phyloP scores from a whole-genome alignment of 2,329 filamentous ascomycete genomes.

The Fusarium anguioides region DNA sequence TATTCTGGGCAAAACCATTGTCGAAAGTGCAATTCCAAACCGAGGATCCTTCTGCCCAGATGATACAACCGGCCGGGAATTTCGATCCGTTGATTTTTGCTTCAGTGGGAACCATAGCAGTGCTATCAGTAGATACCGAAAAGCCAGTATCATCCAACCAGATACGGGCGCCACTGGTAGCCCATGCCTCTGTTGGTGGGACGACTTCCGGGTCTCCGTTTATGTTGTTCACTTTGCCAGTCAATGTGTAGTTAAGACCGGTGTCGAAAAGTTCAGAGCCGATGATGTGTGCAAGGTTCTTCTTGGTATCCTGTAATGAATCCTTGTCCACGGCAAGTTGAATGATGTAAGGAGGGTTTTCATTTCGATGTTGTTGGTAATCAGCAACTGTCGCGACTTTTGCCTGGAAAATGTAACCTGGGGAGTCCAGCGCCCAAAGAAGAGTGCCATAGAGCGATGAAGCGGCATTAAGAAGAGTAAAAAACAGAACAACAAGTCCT shows the following conservation, averaged over 20 bases:
- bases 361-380: conserved; percentile 6
- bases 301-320: not conserved
- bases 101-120: not conserved
- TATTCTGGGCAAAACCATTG: not conserved
- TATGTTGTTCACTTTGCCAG: conserved; percentile 6
- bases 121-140: conserved; percentile 21
- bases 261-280: conserved; percentile 14
- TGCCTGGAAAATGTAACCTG: conserved; percentile 25
- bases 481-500: conserved; percentile 12
- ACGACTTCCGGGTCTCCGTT: not conserved
- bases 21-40: conserved; percentile 33
- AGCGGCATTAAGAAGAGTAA: conserved; percentile 20
- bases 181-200: not conserved
- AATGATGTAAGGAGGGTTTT: conserved; percentile 21
- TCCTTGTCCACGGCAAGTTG: conserved; percentile 2
- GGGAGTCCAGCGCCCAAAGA: conserved; percentile 32
- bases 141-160: conserved; percentile 27
- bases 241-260: conserved; percentile 32
- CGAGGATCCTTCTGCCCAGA: not conserved
- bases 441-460: conserved; percentile 28
- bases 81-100: no score
- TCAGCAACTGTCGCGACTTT: conserved; percentile 3
- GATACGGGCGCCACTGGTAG: conserved; percentile 10
- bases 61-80: not conserved
- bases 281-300: conserved; percentile 3